Evolutionary conservation across 139 green algal genomes (phyloP).

Genomic region (Micractinium conductrix): DNA sequence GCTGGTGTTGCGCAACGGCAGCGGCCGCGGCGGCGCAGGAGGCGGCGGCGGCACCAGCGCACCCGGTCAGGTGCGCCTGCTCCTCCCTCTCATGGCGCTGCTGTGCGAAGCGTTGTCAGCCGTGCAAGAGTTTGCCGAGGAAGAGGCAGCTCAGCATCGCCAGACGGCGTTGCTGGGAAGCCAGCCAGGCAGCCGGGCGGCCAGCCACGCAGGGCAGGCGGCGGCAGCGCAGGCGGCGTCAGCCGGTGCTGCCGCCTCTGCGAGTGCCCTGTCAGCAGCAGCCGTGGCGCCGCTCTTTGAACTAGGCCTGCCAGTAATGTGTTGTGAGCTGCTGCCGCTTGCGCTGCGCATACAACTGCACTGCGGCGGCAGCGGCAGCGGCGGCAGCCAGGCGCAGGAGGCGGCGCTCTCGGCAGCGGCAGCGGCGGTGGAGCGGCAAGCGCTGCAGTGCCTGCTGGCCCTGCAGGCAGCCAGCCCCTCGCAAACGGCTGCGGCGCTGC

Average conservation of each 20-base stretch:
- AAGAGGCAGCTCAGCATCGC: conserved; percentile 11
- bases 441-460: conserved; percentile 2
- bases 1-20: background rate
- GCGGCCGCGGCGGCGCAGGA: background rate
- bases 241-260: conserved; percentile 8
- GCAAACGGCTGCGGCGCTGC: background rate
- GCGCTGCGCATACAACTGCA: conserved; percentile 16
- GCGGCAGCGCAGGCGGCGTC: background rate
- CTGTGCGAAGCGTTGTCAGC: background rate
- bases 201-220: conserved; percentile 14
- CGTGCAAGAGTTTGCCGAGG: background rate
- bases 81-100: background rate
- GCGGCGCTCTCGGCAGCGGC: background rate
- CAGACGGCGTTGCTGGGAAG: background rate
- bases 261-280: background rate
- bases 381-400: background rate
- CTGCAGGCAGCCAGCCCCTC: background rate
- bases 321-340: conserved; percentile 27
- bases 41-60: background rate
- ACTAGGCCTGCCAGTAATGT: background rate
- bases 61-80: background rate
- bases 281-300: conserved; percentile 40
- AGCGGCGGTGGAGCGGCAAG: background rate
- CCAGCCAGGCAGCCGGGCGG: background rate
- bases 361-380: background rate